A percentile compares a stretch with the other conserved stretches of the same genome.
These are phyloP conservation scores for Aspergillus pseudonomiae DNA, from an alignment of 2,329 filamentous ascomycete genomes.

Conservation along the genomic window DNA sequence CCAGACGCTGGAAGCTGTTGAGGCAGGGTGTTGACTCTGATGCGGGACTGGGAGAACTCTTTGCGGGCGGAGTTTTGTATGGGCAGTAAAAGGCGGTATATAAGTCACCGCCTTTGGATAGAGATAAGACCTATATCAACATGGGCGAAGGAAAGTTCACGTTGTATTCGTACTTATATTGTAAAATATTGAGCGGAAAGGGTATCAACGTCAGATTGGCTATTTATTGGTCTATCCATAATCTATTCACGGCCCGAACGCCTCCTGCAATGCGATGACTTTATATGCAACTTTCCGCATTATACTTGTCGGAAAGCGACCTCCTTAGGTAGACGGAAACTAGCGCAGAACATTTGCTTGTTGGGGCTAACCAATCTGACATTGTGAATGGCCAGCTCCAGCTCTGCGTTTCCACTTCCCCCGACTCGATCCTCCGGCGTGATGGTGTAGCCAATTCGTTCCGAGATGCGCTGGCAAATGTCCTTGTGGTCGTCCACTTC, in stretches of 20 bases:
- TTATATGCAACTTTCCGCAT: background rate
- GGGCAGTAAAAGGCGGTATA: slow-evolving; percentile 30
- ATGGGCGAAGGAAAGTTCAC: background rate
- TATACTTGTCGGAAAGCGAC: slow-evolving; percentile 68
- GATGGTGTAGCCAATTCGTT: slow-evolving; percentile 63
- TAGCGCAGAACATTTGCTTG: slow-evolving; percentile 97
- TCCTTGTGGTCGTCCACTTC: slow-evolving; percentile 63
- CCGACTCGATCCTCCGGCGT: slow-evolving; percentile 54
- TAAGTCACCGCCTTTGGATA: slow-evolving; percentile 8
- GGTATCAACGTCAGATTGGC: slow-evolving; percentile 16
- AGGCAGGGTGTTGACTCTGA: slow-evolving; percentile 16
- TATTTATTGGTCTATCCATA: slow-evolving; percentile 22
- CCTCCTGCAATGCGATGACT: slow-evolving; percentile 17
- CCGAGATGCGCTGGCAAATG: slow-evolving; percentile 68
- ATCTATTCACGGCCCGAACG: slow-evolving; percentile 19
- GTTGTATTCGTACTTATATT: background rate
- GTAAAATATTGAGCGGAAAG: slow-evolving; percentile 7
- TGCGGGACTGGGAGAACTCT: slow-evolving; percentile 19
- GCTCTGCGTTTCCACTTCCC: slow-evolving; percentile 61
- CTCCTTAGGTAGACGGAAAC: slow-evolving; percentile 78
- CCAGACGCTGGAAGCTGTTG: background rate
- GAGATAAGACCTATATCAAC: background rate
- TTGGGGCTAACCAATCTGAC: slow-evolving; percentile 88
- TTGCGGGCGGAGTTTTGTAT: slow-evolving; percentile 11
- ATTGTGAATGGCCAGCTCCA: slow-evolving; percentile 59